Conservation (phyloP, 2,329 filamentous ascomycete genomes). For the Colletotrichum karsti region DNA sequence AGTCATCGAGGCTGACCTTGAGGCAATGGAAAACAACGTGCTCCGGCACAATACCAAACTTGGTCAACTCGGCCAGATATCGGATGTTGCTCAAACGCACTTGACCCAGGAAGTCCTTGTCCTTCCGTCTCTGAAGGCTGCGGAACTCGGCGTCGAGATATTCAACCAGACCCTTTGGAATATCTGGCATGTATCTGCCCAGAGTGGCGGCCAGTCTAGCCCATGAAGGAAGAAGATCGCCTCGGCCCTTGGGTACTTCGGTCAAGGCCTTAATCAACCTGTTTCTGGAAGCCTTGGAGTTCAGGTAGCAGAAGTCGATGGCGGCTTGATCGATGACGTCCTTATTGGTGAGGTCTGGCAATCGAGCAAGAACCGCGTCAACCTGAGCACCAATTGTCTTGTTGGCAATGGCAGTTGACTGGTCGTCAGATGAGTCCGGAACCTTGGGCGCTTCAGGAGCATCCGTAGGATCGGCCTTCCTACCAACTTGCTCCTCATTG, state of each 20-base stretch:
- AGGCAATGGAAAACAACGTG: constrained; percentile 99
- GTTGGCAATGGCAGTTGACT: constrained; percentile 94
- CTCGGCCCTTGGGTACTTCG: constrained; percentile 92
- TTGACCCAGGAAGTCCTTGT: constrained; percentile 96
- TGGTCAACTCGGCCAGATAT: constrained; percentile 97
- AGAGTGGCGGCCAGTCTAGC: constrained; percentile 93
- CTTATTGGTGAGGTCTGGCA: constrained; percentile 93
- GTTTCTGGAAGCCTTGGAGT: constrained; percentile 97
- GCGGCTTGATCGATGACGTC: constrained; percentile 92
- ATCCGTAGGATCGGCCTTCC: constrained; percentile 70
- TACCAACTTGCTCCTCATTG: constrained; percentile 82
- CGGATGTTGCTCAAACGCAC: constrained; percentile 94
- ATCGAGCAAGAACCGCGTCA: constrained; percentile 83
- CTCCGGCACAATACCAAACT: constrained; percentile 97
- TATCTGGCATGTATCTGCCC: constrained; percentile 91
- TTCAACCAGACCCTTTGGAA: constrained; percentile 89
- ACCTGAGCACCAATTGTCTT: constrained; percentile 98
- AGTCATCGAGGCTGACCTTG: constrained; percentile 96
- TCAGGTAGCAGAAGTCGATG: constrained; percentile 97
- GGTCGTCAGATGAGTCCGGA: constrained; percentile 73
- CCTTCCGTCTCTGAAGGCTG: constrained; percentile 94
- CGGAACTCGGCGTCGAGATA: constrained; percentile 97
- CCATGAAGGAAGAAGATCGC: constrained; percentile 90
- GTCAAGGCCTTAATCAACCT: constrained; percentile 91
- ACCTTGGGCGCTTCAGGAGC: constrained; percentile 58